Evolutionary conservation across 2,329 filamentous ascomycete species (phyloP).

Genomic region (Cytospora mali): DNA sequence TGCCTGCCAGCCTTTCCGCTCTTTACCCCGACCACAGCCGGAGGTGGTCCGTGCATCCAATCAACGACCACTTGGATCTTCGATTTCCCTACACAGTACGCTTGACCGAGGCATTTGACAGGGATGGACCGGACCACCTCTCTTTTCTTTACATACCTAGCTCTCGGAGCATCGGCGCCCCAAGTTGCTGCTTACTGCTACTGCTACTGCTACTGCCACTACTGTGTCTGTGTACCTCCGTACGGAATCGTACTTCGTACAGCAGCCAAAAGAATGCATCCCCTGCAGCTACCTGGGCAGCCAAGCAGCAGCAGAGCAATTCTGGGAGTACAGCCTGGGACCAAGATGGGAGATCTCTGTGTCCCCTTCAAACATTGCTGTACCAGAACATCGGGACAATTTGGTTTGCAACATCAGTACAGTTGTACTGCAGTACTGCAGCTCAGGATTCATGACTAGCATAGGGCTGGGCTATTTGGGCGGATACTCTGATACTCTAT

Average conservation of each 20-base stretch:
- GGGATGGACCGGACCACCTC: not conserved
- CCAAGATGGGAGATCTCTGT: not conserved
- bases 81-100: not conserved
- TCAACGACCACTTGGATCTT: not conserved
- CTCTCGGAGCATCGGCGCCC: not conserved
- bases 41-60: conserved; percentile 12
- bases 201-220: too few species aligned
- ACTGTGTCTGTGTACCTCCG: not conserved
- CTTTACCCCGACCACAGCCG: conserved; percentile 15
- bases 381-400: not conserved
- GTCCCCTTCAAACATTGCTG: not conserved
- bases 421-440: too few species aligned
- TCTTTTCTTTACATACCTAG: too few species aligned
- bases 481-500: too few species aligned
- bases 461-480: too few species aligned
- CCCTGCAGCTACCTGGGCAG: too few species aligned
- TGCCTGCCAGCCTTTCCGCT: conserved; percentile 19
- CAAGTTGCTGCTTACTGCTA: not conserved
- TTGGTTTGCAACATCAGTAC: too few species aligned
- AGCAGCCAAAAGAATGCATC: too few species aligned
- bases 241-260: too few species aligned
- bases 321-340: not conserved
- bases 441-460: too few species aligned
- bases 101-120: not conserved
- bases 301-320: not conserved